Evolutionary conservation across 2,329 filamentous ascomycete species (phyloP), one percentile per base, ranked within the genome.

Genomic region (Lomentospora prolificans): DNA sequence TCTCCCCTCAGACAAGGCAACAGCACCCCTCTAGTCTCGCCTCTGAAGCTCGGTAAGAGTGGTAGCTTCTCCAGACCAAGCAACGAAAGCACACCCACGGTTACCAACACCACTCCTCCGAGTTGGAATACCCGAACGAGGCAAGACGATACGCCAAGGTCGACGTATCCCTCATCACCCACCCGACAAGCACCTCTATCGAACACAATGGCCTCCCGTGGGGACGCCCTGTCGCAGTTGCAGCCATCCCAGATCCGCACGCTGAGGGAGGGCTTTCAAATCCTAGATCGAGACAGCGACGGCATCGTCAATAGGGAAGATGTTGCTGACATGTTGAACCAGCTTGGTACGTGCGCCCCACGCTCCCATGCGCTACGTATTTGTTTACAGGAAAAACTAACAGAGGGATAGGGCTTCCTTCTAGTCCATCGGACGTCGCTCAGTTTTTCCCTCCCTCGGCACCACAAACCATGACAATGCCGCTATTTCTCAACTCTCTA

Each of bases 231-330:
- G 48, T 84, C 85, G 2, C 86, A 88, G 64, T 72, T 97, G 44
- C 87, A 92, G 36, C 84, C 89, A 2, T 78, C 88, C 3, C 89
- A 96, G 63, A 83, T 96, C 33, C 84, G 91, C 64, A 89, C 89
- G 63, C 81, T 99, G 70, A 83, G 94, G 58, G 92, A 97, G 67
- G 90, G 87, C 0, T 99, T 97, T 69, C 89, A 95, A 69, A 90
- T 96, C 58, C 78, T 99, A 50, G 94, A 97, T 69, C 81, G 89
- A 58, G 86, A 94, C 69, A 91, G 90, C 64, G 90, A 94, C 65
- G 91, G 92, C 17, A 75, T 81, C 53, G 85, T 99, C 59, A 87
- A 86, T 61, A 80, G 87, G 58, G 87, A 92, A 22, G 90, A 95
- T 67, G 84, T 99, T 4, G 83, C 83, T 14, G 89, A 95, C 64